Evolutionary conservation across 345 rosid species (phyloP), one percentile per base, ranked within the genome.

Genomic region (Hypericum androsaemum): DNA sequence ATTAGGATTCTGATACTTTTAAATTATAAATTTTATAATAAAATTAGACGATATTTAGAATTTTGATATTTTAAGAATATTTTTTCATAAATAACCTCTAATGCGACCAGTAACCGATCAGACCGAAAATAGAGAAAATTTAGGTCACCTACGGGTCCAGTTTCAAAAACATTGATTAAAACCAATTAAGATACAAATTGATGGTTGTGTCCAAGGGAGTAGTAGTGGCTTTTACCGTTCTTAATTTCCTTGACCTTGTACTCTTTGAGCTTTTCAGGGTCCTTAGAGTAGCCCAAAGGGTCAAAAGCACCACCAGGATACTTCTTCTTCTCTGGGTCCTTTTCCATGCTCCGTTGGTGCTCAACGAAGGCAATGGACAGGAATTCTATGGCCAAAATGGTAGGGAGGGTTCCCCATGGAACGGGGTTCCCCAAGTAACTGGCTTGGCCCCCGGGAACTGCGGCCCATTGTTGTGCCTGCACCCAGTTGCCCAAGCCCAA

Each of bases 331-430:
- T 83, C 98, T 0, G 86, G 64, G 71, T 88, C 88, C 69, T 88
- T 92, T 86, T 92, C 98, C 94, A 87, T 88, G 79, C 94, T 92
- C 12, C 98, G 79, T 63, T 92, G 98, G 79, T 92, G 96, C 83
- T 92, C 98, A 0, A 84, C 96, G 11, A 92, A 88, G 42, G 95
- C 74, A 28, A 92, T 81, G 59, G 96, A 74, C 0, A 92, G 2
- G 81, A 92, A 92, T 64, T 92, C 96, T n/a, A 92, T 83, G 52
- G 67, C 84, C 65, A 92, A 69, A 54, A 92, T 78, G 60, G 88
- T 78, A 1, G 98, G 96, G 28, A 88, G 80, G 40, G 89, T 84
- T 53, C 98, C 96, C 98, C 96, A 92, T 3, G 98, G 98, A 42
- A 92, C 98, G 0, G 95, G 95, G 68, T 78, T 78, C 0, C 98